phyloP scores from a whole-genome alignment of 371 early-diverging fungal genomes.

The Blastocladiella emersonii region DNA sequence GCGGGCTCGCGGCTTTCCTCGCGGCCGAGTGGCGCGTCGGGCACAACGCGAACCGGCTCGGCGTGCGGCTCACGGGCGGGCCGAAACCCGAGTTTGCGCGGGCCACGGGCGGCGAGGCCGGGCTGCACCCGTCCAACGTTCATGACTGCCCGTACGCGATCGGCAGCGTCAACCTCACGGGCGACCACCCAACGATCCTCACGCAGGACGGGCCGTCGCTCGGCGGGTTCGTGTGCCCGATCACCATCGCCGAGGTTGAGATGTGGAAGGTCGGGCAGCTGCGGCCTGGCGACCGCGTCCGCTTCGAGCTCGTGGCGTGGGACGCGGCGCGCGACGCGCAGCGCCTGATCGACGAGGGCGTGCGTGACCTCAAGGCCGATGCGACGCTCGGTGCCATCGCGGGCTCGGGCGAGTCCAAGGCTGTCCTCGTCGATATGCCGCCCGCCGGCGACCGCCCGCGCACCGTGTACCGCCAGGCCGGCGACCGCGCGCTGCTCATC shows the following conservation, averaged over 20 bases:
- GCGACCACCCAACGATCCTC: neutral
- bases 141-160: neutral
- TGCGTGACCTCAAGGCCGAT: too few relatives aligned
- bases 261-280: neutral
- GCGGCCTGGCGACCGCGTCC: neutral
- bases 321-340: neutral
- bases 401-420: too few relatives aligned
- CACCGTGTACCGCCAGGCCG: neutral
- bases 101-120: neutral
- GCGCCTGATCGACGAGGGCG: too few relatives aligned
- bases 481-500: neutral
- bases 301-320: neutral
- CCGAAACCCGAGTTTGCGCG: neutral
- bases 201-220: neutral
- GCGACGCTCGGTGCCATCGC: too few relatives aligned
- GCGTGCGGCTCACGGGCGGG: neutral
- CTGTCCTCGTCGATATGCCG: too few relatives aligned
- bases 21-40: neutral
- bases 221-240: neutral
- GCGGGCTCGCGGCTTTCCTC: neutral
- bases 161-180: neutral
- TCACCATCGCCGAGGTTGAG: neutral
- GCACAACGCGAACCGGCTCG: neutral
- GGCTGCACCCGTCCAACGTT: neutral
- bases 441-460: neutral